Conservation (phyloP, 139 green algal genomes). For the Tetraselmis chui region DNA sequence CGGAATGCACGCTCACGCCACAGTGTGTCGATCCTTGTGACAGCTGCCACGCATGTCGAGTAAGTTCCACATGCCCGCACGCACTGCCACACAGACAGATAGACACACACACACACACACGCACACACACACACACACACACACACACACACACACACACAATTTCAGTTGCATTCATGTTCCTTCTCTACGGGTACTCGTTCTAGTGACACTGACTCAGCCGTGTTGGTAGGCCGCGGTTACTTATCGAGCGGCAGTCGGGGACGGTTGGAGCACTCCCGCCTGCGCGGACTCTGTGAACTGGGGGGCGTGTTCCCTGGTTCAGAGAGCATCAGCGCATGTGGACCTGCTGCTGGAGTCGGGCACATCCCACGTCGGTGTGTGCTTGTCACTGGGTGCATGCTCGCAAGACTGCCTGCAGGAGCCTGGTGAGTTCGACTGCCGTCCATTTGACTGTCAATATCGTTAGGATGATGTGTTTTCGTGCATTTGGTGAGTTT, state of each 20-base stretch:
- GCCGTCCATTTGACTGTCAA: no score
- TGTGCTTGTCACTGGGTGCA: neutral
- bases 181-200: no score
- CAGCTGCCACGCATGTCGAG: neutral
- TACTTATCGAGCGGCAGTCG: neutral
- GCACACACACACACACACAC: no score
- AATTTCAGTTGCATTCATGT: no score
- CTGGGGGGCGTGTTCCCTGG: neutral
- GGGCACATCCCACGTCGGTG: neutral
- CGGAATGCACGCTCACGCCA: neutral
- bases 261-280: neutral
- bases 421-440: neutral
- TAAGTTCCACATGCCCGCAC: neutral
- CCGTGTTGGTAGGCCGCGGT: neutral
- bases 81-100: no score
- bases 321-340: neutral
- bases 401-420: neutral
- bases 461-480: no score
- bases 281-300: neutral
- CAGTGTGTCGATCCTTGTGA: neutral
- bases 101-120: no score
- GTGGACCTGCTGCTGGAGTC: neutral
- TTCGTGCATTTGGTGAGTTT: no score
- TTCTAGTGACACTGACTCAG: no score
- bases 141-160: no score